phyloP scores from a whole-genome alignment of 192 early-diverging fungal genomes.

The Podochytrium sp. region DNA sequence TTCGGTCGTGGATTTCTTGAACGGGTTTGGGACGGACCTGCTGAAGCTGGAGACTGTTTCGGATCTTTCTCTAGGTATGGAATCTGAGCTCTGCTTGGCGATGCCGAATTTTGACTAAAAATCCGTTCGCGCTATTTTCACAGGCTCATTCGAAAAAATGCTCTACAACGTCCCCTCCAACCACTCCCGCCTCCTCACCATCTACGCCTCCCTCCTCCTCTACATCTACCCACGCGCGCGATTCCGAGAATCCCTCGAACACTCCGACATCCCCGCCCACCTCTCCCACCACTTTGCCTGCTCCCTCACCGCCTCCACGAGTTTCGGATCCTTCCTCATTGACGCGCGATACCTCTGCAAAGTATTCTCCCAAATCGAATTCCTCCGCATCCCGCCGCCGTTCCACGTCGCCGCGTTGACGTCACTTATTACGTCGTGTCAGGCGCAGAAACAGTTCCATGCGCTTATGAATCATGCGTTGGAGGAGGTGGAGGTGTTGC shows the following conservation, averaged over 20 bases:
- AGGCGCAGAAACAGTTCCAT: conserved; percentile 9
- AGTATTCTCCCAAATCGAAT: conserved; percentile 1
- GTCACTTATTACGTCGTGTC: not conserved
- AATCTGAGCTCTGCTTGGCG: not conserved
- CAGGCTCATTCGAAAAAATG: conserved; percentile 10
- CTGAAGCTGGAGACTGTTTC: not conserved
- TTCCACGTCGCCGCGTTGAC: conserved; percentile 21
- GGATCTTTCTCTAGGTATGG: conserved; percentile 7
- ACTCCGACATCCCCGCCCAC: conserved; percentile 2
- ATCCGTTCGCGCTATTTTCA: not conserved
- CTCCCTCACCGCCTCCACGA: conserved; percentile 11
- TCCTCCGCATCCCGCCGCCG: conserved; percentile 16
- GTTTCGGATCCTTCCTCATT: not conserved
- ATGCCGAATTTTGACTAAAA: not conserved
- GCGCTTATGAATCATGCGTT: not conserved
- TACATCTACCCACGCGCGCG: conserved; percentile 2
- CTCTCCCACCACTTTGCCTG: conserved; percentile 29
- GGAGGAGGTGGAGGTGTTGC: conserved; percentile 14
- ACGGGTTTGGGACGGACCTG: conserved; percentile 21
- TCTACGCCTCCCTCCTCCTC: not conserved
- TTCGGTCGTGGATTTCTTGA: conserved; percentile 23
- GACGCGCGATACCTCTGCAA: conserved; percentile 21
- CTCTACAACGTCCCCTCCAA: not conserved
- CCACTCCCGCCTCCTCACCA: not conserved
- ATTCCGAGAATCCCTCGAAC: not conserved